phyloP scores from a whole-genome alignment of 2,329 filamentous ascomycete species.

The Emericellopsis cladophorae region DNA sequence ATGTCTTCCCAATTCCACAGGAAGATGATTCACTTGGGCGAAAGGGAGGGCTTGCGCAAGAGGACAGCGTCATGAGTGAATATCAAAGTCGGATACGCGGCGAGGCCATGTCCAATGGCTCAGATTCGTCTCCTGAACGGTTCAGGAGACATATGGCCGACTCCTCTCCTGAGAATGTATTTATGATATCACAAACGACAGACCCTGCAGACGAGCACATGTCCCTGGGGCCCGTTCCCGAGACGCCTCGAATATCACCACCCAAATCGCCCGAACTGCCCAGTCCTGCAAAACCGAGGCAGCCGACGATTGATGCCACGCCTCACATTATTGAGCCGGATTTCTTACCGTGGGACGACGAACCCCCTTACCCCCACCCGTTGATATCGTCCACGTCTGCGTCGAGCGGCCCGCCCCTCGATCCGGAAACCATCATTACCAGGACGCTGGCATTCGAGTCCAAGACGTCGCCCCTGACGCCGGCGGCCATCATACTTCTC shows the following conservation, averaged over 20 bases:
- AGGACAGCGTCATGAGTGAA: conserved; percentile 12
- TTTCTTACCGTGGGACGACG: conserved; percentile 45
- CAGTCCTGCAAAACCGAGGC: too few relatives aligned
- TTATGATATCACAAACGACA: conserved; percentile 34
- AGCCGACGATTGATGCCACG: too few relatives aligned
- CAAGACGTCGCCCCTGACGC: conserved; percentile 42
- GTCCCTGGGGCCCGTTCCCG: too few relatives aligned
- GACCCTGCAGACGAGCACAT: conserved; percentile 19
- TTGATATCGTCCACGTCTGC: conserved; percentile 7
- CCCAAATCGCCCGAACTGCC: not conserved
- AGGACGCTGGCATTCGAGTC: conserved; percentile 44
- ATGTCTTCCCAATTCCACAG: conserved; percentile 45
- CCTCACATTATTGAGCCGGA: conserved; percentile 33
- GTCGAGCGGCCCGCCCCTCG: conserved; percentile 23
- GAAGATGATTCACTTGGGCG: conserved; percentile 14
- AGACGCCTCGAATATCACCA: too few relatives aligned
- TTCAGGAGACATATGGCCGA: conserved; percentile 7
- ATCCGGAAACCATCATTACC: conserved; percentile 40
- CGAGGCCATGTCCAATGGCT: conserved; percentile 5
- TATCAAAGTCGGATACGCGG: conserved; percentile 34
- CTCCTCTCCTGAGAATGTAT: conserved; percentile 24
- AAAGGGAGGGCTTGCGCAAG: not conserved
- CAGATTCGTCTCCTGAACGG: too few relatives aligned
- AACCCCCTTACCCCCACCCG: conserved; percentile 41
- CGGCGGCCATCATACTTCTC: conserved; percentile 47